phyloP scores from a whole-genome alignment of 441 rosid species.

The Biscutella laevigata region DNA sequence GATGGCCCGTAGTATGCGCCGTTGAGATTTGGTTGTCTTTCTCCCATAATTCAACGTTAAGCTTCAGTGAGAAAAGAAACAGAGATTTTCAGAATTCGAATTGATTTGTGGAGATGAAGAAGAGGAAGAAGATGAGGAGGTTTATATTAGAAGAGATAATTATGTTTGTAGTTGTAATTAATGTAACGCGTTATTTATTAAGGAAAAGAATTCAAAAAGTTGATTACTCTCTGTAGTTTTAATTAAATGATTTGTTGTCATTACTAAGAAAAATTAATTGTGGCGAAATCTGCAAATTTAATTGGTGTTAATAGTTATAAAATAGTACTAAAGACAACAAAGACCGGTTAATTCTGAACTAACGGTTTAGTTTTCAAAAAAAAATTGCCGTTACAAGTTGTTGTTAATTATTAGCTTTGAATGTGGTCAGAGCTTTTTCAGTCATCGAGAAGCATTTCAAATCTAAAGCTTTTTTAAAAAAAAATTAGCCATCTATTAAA shows the following conservation, averaged over 20 bases:
- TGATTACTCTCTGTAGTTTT: neutral
- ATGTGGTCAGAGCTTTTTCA: slow-evolving; percentile 16
- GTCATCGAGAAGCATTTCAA: slow-evolving; percentile 10
- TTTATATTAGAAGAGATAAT: neutral
- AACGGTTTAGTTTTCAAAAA: slow-evolving; percentile 5
- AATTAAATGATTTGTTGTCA: neutral
- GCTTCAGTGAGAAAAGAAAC: neutral
- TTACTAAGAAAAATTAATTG: neutral
- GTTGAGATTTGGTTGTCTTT: slow-evolving; percentile 29
- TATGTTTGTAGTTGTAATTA: neutral
- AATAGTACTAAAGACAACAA: too few species aligned
- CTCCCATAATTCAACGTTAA: slow-evolving; percentile 23
- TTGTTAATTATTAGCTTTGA: slow-evolving; percentile 1
- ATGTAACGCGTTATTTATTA: neutral
- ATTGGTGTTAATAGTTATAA: neutral
- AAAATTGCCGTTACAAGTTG: slow-evolving; percentile 18
- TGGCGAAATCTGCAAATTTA: neutral
- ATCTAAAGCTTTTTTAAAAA: neutral
- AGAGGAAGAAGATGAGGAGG: neutral
- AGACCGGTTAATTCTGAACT: neutral
- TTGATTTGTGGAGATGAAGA: neutral
- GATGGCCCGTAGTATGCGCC: slow-evolving; percentile 59
- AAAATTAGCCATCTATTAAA: neutral
- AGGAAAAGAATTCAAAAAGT: slow-evolving; percentile 14
- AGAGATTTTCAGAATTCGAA: neutral